These are phyloP conservation scores for Yarrowia deformans DNA, from an alignment of 805 yeast genomes.

Conservation along the genomic window DNA sequence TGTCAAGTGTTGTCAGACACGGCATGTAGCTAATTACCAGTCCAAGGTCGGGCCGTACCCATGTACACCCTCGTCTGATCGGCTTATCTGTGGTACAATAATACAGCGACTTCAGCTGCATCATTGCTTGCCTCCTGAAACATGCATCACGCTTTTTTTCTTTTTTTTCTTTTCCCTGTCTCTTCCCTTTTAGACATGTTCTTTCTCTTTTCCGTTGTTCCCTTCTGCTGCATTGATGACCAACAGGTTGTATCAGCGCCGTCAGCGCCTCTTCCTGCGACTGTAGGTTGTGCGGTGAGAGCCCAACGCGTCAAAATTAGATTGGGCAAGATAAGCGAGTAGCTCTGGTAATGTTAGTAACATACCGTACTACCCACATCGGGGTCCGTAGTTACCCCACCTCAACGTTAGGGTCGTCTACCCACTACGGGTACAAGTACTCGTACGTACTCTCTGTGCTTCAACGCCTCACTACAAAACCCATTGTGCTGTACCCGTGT, in stretches of 20 bases:
- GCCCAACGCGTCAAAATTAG: constrained; percentile 4
- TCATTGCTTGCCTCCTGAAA: not conserved
- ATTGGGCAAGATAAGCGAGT: constrained; percentile 28
- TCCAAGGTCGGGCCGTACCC: not conserved
- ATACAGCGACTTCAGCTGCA: not conserved
- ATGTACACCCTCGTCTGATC: not conserved
- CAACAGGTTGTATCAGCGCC: not conserved
- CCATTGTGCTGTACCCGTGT: not conserved
- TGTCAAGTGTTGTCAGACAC: no score
- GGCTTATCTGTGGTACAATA: not conserved
- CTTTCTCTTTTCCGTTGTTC: not conserved
- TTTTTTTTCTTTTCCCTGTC: no score
- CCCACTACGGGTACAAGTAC: no score
- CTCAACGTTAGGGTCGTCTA: no score
- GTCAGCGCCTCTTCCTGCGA: not conserved
- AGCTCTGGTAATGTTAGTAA: not conserved
- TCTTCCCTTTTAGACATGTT: no score
- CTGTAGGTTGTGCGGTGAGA: no score
- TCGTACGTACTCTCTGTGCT: not conserved
- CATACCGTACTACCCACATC: no score
- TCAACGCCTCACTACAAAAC: not conserved
- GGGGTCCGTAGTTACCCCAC: no score
- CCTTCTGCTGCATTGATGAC: constrained; percentile 8
- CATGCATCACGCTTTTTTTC: not conserved
- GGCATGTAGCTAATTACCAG: no score